Evolutionary conservation across 2,329 filamentous ascomycete genomes (phyloP).

Genomic region (Rachicladosporium sp.): DNA sequence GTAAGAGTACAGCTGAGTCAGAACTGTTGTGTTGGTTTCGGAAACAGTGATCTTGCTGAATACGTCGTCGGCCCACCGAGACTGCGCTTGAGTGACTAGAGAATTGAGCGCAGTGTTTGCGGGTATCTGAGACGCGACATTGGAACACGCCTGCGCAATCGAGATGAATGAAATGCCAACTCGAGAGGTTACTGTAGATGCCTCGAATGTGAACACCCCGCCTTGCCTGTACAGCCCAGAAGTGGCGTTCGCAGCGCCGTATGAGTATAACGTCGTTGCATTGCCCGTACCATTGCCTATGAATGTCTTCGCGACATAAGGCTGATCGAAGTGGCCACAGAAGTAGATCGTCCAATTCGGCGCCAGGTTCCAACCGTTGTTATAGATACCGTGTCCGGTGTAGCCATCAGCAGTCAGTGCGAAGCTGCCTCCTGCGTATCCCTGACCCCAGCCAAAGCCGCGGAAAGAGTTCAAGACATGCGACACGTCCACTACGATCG

Average conservation of each 20-base stretch:
- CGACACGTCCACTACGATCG: conserved; percentile 49
- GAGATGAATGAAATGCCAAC: conserved; percentile 59
- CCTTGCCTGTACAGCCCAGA: conserved; percentile 20
- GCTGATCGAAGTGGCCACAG: conserved; percentile 46
- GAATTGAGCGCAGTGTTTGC: conserved; percentile 3
- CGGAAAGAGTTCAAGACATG: conserved; percentile 45
- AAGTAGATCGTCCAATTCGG: conserved; percentile 48
- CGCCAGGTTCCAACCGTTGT: conserved; percentile 52
- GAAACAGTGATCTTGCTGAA: conserved; percentile 44
- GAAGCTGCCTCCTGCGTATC: conserved; percentile 46
- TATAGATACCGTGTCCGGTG: conserved; percentile 45
- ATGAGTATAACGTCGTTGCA: conserved; percentile 23
- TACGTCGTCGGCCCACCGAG: conserved; percentile 49
- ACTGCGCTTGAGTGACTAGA: conserved; percentile 25
- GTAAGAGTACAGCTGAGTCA: conserved; percentile 42
- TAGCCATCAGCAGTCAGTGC: conserved; percentile 38
- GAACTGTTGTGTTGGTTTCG: conserved; percentile 10
- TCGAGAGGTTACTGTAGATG: conserved; percentile 33
- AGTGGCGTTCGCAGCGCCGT: conserved; percentile 4
- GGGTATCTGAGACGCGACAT: conserved; percentile 47
- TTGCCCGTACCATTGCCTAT: conserved; percentile 17
- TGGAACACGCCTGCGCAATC: conserved; percentile 45
- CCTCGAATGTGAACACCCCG: conserved; percentile 36
- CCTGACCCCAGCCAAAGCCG: conserved; percentile 45
- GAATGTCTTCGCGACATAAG: conserved; percentile 20